Percentiles rank a stretch among this genome's conserved stretches.
Conservation (phyloP, 1,284 basidiomycete genomes). For the Ustilago nuda region DNA sequence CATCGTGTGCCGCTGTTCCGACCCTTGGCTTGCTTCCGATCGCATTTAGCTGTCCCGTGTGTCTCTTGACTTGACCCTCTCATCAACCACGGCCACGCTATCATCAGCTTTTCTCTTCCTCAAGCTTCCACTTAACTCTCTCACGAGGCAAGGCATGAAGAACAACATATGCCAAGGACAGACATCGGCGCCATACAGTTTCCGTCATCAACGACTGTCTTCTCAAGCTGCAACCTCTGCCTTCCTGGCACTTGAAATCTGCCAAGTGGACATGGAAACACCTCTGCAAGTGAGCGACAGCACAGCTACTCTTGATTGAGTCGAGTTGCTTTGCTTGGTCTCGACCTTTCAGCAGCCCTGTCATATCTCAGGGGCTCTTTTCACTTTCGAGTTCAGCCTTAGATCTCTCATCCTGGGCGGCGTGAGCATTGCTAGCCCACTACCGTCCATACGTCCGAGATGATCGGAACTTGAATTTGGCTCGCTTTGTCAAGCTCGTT, state of each 20-base stretch:
- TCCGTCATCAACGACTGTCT: not conserved
- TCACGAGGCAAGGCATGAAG: not conserved
- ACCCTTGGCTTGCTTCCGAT: not conserved
- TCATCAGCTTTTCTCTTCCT: not conserved
- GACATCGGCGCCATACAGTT: not conserved
- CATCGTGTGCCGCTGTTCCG: slow-evolving; percentile 1
- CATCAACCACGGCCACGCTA: not conserved
- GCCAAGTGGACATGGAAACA: not conserved
- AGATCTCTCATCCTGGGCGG: not conserved
- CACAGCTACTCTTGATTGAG: not conserved
- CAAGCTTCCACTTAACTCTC: not conserved
- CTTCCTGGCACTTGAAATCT: slow-evolving; percentile 4
- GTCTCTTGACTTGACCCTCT: slow-evolving; percentile 2
- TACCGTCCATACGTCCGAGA: slow-evolving; percentile 5
- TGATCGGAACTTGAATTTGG: slow-evolving; percentile 8
- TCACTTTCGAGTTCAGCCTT: slow-evolving; percentile 1
- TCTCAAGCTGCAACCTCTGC: not conserved
- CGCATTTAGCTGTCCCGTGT: not conserved
- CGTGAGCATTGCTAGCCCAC: not conserved
- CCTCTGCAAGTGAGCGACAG: not conserved
- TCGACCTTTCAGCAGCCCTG: not conserved
- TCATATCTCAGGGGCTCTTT: slow-evolving; percentile 2
- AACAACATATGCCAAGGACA: not conserved
- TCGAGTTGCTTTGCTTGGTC: not conserved
- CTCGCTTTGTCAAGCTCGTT: not conserved